Evolutionary conservation across 495 filamentous ascomycete genomes (phyloP).

Genomic region (Penicillium longicatenatum): DNA sequence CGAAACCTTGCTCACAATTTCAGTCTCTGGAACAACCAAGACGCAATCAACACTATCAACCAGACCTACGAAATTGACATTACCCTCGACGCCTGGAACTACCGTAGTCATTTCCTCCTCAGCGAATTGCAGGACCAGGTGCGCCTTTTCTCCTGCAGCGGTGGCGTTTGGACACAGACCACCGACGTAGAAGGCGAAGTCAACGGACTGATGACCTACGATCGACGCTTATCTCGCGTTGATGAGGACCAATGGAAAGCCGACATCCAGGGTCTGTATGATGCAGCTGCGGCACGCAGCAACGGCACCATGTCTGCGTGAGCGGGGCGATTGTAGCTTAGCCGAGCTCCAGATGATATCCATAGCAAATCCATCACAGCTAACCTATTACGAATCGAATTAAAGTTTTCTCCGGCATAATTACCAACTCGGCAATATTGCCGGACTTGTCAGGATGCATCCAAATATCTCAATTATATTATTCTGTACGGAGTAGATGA

Average conservation of each 20-base stretch:
- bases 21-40: constrained; percentile 59
- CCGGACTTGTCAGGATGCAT: too few species aligned
- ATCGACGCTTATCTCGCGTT: constrained; percentile 56
- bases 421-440: too few species aligned
- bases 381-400: not conserved
- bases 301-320: constrained; percentile 13
- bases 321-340: not conserved
- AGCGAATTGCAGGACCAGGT: constrained; percentile 60
- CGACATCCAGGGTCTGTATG: constrained; percentile 61
- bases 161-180: constrained; percentile 65
- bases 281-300: constrained; percentile 44
- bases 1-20: not conserved
- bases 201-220: constrained; percentile 69
- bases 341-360: not conserved
- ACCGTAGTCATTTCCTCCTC: constrained; percentile 55
- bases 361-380: not conserved
- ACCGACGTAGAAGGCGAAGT: constrained; percentile 76
- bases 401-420: not conserved
- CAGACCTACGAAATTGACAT: constrained; percentile 66
- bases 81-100: constrained; percentile 63
- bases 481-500: not conserved
- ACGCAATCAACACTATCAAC: constrained; percentile 57
- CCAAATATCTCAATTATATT: not conserved
- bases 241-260: constrained; percentile 58
- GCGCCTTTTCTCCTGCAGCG: constrained; percentile 57